Base-by-base conservation (phyloP, 371 early-diverging fungal genomes). In the Zancudomyces culisetae region DNA sequence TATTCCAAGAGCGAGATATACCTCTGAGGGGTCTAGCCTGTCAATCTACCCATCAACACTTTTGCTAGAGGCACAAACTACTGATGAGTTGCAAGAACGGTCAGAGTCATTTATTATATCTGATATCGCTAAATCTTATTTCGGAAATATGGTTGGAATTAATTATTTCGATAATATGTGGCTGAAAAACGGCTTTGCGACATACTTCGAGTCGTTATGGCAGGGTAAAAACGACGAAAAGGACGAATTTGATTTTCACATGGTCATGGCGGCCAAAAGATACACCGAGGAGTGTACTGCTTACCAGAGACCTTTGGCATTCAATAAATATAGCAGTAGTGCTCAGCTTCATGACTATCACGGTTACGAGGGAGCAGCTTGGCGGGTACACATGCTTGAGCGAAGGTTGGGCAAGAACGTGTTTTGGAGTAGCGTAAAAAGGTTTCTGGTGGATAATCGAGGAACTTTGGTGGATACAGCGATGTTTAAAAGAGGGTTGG, bases 61-160 rank as follows among this genome's bases (percentile, higher is more conserved):
- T 29, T 2, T 49, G 2, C 26, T 35, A 30, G 50, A 35, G 30
- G 10, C 6, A 15, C 13, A 21, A 3, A 49, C 22, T 3, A 3
- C 22, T 30, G 15, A 28, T 3, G 50, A 49, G n/a, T 22, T 29
- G 18, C 29, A 27, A 19, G 19, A n/a, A 30, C 26, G 6, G 15
- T 27, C 30, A 6, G 50, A 49, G 13, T 35, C 39, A 8, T 29
- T 49, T 6, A 49, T 35, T 30, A 20, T 49, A 18, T 29, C 13
- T 20, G 28, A 49, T 3, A 49, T 49, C 3, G 50, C 50, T 2
- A 49, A 35, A 35, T 49, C 50, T 4, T 49, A 49, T 49, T 49
- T 49, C 30, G 50, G 50, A 15, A 49, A 49, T 49, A 22, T 49
- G 19, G 50, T 49, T 49, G 39, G 50, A 23, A 4, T 35, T 3